Evolutionary conservation across 73 alveolate genomes (phyloP).

Genomic region (Stentor roeselii): DNA sequence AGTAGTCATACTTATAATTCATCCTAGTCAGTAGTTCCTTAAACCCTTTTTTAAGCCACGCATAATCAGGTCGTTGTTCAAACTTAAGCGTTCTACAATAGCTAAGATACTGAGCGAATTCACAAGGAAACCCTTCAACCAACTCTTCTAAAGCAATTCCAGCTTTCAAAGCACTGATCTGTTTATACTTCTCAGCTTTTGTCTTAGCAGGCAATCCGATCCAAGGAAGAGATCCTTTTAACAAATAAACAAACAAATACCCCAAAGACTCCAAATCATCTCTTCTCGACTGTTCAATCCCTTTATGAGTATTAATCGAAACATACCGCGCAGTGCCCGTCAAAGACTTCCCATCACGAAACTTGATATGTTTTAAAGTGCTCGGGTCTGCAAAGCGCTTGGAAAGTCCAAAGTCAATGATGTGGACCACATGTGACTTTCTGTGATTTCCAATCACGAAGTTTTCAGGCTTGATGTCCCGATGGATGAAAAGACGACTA

Average conservation of each 20-base stretch:
- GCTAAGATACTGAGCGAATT: slow-evolving; percentile 43
- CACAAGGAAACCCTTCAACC: slow-evolving; percentile 62
- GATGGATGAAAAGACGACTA: slow-evolving; percentile 57
- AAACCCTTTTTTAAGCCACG: slow-evolving; percentile 40
- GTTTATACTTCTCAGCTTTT: slow-evolving; percentile 55
- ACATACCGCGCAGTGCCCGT: slow-evolving; percentile 74
- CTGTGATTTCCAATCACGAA: slow-evolving; percentile 62
- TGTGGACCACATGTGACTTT: slow-evolving; percentile 49
- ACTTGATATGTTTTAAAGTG: slow-evolving; percentile 57
- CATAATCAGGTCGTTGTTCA: slow-evolving; percentile 65
- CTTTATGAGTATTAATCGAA: slow-evolving; percentile 58
- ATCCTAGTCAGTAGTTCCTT: slow-evolving; percentile 25
- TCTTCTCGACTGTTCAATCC: slow-evolving; percentile 67
- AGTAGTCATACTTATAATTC: slow-evolving; percentile 40
- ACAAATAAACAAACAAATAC: slow-evolving; percentile 56
- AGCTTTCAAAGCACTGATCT: slow-evolving; percentile 53
- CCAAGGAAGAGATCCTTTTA: slow-evolving; percentile 76
- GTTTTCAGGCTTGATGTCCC: slow-evolving; percentile 84
- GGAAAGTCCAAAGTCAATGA: slow-evolving; percentile 66
- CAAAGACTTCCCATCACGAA: slow-evolving; percentile 53
- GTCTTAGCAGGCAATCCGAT: slow-evolving; percentile 49
- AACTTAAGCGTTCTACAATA: slow-evolving; percentile 55
- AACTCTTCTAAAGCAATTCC: slow-evolving; percentile 39
- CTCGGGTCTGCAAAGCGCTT: slow-evolving; percentile 60
- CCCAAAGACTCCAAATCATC: slow-evolving; percentile 77